Conservation (phyloP, 176 grass and related monocot genomes). For the Avena atlantica region DNA sequence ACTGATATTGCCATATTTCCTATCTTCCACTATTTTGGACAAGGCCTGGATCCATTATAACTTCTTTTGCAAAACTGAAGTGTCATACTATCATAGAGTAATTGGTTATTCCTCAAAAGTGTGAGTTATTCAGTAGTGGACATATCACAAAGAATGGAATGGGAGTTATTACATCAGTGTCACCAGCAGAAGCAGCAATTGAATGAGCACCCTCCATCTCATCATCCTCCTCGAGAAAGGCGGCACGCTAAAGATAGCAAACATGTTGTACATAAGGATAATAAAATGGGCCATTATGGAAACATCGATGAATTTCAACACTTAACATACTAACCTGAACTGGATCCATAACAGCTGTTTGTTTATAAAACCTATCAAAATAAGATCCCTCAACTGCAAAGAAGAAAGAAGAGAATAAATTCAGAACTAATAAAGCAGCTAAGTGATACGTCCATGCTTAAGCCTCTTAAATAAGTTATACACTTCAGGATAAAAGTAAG, state of each 20-base stretch:
- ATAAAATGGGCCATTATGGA: conserved; percentile 23
- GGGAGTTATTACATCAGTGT: conserved; percentile 70
- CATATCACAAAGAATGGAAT: conserved; percentile 30
- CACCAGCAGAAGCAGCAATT: conserved; percentile 77
- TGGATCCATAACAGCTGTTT: conserved; percentile 86
- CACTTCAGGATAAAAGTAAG: neutral
- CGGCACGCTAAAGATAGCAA: conserved; percentile 73
- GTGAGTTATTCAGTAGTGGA: conserved; percentile 2
- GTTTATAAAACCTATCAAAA: conserved; percentile 90
- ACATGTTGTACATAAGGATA: conserved; percentile 4
- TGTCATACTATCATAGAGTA: neutral
- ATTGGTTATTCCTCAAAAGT: neutral
- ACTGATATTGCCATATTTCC: conserved; percentile 24
- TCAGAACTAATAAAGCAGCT: conserved; percentile 5
- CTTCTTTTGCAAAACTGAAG: conserved; percentile 1
- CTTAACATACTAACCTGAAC: conserved; percentile 63
- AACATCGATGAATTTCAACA: neutral
- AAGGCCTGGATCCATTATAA: neutral
- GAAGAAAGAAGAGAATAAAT: conserved; percentile 29
- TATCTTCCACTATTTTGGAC: neutral
- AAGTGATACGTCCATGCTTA: neutral
- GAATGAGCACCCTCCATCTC: conserved; percentile 99
- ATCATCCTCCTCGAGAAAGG: conserved; percentile 85
- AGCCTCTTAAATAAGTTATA: conserved; percentile 16
- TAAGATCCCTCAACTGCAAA: conserved; percentile 87